Evolutionary conservation across 352 stramenopile genomes (phyloP).

Genomic region (Phytopythium kandeliae): DNA sequence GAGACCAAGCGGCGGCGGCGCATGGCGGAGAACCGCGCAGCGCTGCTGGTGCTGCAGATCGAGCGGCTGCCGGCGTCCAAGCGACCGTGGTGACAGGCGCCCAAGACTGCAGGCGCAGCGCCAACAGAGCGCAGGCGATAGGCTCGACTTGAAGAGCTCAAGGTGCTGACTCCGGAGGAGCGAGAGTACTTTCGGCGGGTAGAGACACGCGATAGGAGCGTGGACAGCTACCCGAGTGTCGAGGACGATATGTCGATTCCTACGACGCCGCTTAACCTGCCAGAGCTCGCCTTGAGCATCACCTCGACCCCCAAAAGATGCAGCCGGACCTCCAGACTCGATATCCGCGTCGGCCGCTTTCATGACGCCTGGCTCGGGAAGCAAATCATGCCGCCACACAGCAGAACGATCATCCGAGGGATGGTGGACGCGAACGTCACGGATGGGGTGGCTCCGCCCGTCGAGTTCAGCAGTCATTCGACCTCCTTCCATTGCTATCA

Average conservation of each 20-base stretch:
- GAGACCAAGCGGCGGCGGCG: conserved; percentile 54
- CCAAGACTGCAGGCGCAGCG: background rate
- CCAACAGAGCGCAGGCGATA: background rate
- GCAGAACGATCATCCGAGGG: conserved; percentile 40
- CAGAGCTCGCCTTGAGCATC: background rate
- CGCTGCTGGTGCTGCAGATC: conserved; percentile 36
- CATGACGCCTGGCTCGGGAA: conserved; percentile 42
- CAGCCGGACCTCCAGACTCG: background rate
- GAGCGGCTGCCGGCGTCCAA: conserved; percentile 5
- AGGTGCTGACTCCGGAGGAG: background rate
- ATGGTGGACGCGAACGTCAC: conserved; percentile 25
- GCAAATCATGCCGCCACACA: conserved; percentile 45
- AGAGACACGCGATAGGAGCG: background rate
- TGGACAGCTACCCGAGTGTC: background rate
- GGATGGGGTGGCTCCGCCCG: background rate
- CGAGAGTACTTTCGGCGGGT: background rate
- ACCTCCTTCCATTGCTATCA: conserved; percentile 45
- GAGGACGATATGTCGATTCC: background rate
- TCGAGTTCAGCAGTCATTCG: conserved; percentile 30
- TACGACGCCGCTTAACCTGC: background rate
- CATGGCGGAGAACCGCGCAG: conserved; percentile 41
- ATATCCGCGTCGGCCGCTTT: conserved; percentile 34
- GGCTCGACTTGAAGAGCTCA: background rate
- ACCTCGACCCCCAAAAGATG: background rate
- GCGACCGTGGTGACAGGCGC: background rate